Conservation (phyloP, 768 basidiomycete genomes). For the Tricholoma saponaceum region DNA sequence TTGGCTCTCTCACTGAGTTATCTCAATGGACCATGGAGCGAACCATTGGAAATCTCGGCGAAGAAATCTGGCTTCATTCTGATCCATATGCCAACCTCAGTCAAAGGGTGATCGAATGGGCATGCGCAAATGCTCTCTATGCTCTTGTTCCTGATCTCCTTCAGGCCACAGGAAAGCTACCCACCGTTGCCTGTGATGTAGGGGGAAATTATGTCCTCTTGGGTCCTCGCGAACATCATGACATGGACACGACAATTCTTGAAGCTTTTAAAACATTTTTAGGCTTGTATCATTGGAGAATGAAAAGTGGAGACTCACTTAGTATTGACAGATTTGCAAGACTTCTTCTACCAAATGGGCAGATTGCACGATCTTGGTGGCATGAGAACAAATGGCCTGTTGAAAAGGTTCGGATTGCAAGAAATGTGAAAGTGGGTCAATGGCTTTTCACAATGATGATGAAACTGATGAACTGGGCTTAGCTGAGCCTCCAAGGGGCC, state of each 20-base stretch:
- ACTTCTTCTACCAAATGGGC: slow-evolving; percentile 1
- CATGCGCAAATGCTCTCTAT: slow-evolving; percentile 9
- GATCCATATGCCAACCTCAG: slow-evolving; percentile 13
- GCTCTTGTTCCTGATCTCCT: background rate
- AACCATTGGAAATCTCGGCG: too few relatives aligned
- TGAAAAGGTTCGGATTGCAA: background rate
- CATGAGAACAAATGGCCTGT: background rate
- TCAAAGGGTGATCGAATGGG: background rate
- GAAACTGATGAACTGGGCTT: background rate
- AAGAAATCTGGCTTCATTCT: background rate
- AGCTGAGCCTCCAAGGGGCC: background rate
- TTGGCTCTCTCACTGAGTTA: too few relatives aligned
- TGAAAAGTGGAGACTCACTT: background rate
- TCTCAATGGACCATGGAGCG: background rate
- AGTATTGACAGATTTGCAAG: background rate
- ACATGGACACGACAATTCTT: background rate
- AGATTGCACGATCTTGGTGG: background rate
- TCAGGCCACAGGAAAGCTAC: background rate
- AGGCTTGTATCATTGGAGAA: background rate
- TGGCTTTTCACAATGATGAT: background rate
- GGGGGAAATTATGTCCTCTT: background rate
- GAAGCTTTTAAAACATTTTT: background rate
- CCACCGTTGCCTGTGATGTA: background rate
- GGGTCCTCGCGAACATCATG: background rate
- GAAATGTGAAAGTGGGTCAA: background rate